These are phyloP conservation scores for Kalmanozyma brasiliensis DNA, from an alignment of 1,284 basidiomycete species.

Conservation along the genomic window DNA sequence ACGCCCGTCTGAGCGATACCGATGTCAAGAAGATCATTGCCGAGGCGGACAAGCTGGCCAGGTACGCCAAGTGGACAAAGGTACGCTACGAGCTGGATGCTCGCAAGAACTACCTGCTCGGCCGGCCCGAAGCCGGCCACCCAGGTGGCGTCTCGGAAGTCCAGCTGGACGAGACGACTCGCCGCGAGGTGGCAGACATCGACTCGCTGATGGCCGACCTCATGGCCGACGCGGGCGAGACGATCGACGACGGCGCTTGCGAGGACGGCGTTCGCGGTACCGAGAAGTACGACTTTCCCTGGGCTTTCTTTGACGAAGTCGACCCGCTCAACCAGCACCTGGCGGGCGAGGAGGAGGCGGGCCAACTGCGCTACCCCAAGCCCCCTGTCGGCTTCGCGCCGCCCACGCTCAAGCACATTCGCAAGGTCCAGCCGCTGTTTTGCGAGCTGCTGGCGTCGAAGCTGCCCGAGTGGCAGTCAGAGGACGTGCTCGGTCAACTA, in stretches of 20 bases:
- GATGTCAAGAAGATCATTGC: conserved; percentile 59
- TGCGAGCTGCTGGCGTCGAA: conserved; percentile 55
- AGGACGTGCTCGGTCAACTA: conserved; percentile 39
- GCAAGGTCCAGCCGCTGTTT: conserved; percentile 57
- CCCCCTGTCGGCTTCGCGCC: conserved; percentile 16
- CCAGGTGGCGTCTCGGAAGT: conserved; percentile 45
- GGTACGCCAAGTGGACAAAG: conserved; percentile 62
- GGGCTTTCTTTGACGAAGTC: conserved; percentile 58
- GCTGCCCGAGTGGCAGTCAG: conserved; percentile 60
- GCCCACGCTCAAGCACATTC: conserved; percentile 50
- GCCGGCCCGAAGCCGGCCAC: conserved; percentile 46
- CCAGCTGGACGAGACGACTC: conserved; percentile 44
- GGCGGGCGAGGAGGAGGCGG: conserved; percentile 20
- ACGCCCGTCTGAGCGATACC: conserved; percentile 55
- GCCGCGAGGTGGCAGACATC: conserved; percentile 47
- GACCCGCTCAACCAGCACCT: conserved; percentile 60
- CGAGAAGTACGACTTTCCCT: conserved; percentile 58
- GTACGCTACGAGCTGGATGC: conserved; percentile 65
- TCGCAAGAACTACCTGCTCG: conserved; percentile 61
- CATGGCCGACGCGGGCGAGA: conserved; percentile 50
- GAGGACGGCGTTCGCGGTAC: conserved; percentile 58
- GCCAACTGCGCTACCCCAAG: conserved; percentile 26
- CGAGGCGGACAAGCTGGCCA: conserved; percentile 55
- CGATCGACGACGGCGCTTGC: conserved; percentile 55
- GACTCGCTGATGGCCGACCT: conserved; percentile 59